These are phyloP conservation scores for Aegilops bicornis DNA, from an alignment of 176 grass and related monocot species.

Conservation along the genomic window DNA sequence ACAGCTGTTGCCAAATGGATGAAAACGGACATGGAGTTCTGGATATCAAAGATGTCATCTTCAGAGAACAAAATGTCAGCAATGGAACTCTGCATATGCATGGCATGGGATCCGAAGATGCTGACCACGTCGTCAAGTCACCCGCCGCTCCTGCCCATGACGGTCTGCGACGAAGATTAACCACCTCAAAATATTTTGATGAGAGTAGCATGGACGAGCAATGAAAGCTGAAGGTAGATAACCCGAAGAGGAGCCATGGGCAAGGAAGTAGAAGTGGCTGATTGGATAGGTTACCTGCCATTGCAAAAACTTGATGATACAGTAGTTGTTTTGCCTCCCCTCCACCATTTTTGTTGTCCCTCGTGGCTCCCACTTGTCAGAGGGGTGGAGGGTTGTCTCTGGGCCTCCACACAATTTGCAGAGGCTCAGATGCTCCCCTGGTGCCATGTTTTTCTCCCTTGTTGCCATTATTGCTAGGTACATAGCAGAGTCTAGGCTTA, in stretches of 20 bases:
- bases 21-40: constrained; percentile 34
- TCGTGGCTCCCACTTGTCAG: constrained; percentile 48
- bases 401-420: constrained; percentile 84
- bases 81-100: constrained; percentile 5
- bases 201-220: constrained; percentile 43
- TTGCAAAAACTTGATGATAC: constrained; percentile 46
- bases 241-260: background rate
- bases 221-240: constrained; percentile 25
- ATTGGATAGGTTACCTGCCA: constrained; percentile 38
- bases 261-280: constrained; percentile 25
- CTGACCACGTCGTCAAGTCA: constrained; percentile 18
- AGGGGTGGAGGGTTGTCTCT: constrained; percentile 75
- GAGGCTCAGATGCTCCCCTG: constrained; percentile 71
- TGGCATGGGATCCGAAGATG: constrained; percentile 30
- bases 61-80: constrained; percentile 25
- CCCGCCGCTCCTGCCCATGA: constrained; percentile 20
- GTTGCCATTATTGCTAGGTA: constrained; percentile 46
- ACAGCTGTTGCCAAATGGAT: constrained; percentile 20
- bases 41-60: constrained; percentile 1
- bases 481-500: constrained; percentile 60
- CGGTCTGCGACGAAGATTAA: constrained; percentile 32
- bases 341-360: constrained; percentile 1
- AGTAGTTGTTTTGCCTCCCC: constrained; percentile 29
- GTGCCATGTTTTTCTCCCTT: constrained; percentile 49
- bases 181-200: constrained; percentile 30